These are phyloP conservation scores for Penicillium sp. DNA, from an alignment of 2,329 filamentous ascomycete species.

Conservation along the genomic window DNA sequence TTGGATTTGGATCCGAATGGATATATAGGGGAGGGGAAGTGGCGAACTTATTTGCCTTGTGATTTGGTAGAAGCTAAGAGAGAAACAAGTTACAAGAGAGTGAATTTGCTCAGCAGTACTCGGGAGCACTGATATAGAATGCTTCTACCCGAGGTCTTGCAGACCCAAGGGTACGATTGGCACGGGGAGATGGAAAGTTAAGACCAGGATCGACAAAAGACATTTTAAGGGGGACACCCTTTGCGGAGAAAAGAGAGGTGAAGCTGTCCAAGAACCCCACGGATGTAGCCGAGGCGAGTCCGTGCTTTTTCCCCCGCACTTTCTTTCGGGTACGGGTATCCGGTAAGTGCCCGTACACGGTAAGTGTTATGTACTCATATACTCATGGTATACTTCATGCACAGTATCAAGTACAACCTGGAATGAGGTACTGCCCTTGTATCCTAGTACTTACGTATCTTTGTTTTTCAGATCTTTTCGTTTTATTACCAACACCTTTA, in stretches of 20 bases:
- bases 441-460: not conserved
- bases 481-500: not conserved
- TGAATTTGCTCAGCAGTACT: not conserved
- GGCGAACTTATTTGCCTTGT: not conserved
- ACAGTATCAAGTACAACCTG: not conserved
- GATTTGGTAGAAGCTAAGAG: not conserved
- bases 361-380: too few species aligned
- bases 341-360: too few species aligned
- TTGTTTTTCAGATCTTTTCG: not conserved
- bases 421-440: conserved; percentile 1
- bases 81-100: not conserved
- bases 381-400: conserved; percentile 7
- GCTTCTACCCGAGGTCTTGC: not conserved
- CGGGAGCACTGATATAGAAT: not conserved
- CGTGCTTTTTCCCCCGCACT: conserved; percentile 33
- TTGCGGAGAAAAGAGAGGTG: not conserved
- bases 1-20: not conserved
- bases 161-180: not conserved
- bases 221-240: not conserved
- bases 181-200: not conserved
- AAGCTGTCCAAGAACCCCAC: not conserved
- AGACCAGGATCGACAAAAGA: not conserved
- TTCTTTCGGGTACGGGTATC: not conserved
- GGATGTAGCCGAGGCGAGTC: conserved; percentile 7
- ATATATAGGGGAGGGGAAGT: not conserved